These are phyloP conservation scores for Cardamine occulta DNA, from an alignment of 345 rosid genomes.

Conservation along the genomic window DNA sequence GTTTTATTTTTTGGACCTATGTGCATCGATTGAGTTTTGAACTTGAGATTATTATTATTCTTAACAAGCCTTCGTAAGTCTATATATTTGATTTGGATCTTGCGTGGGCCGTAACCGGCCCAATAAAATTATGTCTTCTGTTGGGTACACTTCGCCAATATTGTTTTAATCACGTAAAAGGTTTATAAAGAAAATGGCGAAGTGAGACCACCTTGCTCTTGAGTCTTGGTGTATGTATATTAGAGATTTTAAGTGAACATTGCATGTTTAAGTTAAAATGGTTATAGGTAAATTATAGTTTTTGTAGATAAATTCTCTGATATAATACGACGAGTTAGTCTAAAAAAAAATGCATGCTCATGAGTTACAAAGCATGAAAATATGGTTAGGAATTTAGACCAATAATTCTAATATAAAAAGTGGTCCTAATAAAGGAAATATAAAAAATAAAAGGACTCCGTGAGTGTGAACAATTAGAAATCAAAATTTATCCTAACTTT, in stretches of 20 bases:
- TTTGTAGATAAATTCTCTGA: background rate
- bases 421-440: background rate
- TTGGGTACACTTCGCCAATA: background rate
- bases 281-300: background rate
- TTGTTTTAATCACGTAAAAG: background rate
- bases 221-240: background rate
- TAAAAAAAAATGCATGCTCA: background rate
- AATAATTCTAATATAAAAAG: background rate
- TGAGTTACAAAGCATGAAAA: background rate
- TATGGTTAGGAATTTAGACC: background rate
- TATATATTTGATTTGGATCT: background rate
- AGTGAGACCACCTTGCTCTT: background rate
- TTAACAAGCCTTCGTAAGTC: background rate
- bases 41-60: background rate
- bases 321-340: background rate
- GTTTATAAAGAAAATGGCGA: too few species aligned
- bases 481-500: background rate
- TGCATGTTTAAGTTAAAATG: background rate
- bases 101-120: background rate
- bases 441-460: background rate
- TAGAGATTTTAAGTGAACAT: background rate
- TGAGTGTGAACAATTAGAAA: background rate
- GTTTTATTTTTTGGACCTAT: background rate
- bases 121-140: background rate
- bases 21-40: too few species aligned